Evolutionary conservation across 345 rosid species (phyloP), one percentile per base, ranked within the genome.

Genomic region (Mallotus nudiflorus): DNA sequence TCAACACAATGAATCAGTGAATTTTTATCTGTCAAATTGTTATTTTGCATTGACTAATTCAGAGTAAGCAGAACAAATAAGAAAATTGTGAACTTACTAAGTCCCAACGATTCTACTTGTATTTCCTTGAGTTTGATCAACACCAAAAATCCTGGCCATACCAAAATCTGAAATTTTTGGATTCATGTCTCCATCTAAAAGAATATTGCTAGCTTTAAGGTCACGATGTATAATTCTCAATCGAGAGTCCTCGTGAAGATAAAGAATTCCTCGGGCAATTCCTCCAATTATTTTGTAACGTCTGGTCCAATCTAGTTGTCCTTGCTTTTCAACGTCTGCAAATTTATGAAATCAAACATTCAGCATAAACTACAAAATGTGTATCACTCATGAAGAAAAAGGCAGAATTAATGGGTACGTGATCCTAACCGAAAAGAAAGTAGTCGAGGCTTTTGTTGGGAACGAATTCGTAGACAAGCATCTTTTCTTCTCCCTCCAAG

Each of bases 401-500:
- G 67, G 18, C 8, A 33, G n/a, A n/a, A n/a, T n/a, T n/a, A 33
- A 2, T 33, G 37, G 37, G 37, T 6, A 33, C 6, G 6, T 33
- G 37, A 16, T 19, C 6, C 71, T 27, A 1, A 84, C 88, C 84
- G 25, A 73, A 81, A 31, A 84, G 54, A 45, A 76, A 68, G 52
- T 3, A 31, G 64, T 83, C 83, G 0, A 88, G 89, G 73, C 93
- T 82, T 71, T 51, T 62, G 67, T 84, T 86, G 13, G 73, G 78
- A 42, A 88, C 74, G 60, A 44, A 75, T 70, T 88, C 90, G 86
- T 86, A 88, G 10, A 84, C 28, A 14, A 88, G 81, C 6, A 88
- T 50, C 46, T 73, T 86, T 28, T 83, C 90, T 4, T 48, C 69
- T 31, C 74, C 77, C 19, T 85, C 75, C 3, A 82, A 39, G 71